These are phyloP conservation scores for Fusarium devonianum DNA, from an alignment of 2,329 filamentous ascomycete genomes.

Conservation along the genomic window DNA sequence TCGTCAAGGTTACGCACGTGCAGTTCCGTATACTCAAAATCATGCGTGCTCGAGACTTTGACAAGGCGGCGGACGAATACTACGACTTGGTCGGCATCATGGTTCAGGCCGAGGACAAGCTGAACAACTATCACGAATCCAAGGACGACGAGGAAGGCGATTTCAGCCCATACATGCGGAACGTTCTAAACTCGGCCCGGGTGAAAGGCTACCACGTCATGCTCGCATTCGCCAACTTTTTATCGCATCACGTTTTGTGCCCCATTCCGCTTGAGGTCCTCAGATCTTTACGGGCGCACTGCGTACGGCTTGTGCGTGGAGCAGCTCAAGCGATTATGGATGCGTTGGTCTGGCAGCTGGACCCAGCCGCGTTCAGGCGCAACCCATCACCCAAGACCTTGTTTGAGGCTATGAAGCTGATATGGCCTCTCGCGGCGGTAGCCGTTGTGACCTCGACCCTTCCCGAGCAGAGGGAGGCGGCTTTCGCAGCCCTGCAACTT, in stretches of 20 bases:
- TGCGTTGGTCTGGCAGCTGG: constrained; percentile 38
- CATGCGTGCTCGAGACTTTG: constrained; percentile 40
- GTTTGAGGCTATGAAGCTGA: constrained; percentile 49
- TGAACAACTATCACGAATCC: constrained; percentile 25
- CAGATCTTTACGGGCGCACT: constrained; percentile 40
- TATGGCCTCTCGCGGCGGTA: constrained; percentile 49
- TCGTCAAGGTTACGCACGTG: constrained; percentile 40
- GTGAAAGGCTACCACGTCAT: constrained; percentile 48
- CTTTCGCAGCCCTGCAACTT: constrained; percentile 40
- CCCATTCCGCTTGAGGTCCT: constrained; percentile 39
- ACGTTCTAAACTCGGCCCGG: constrained; percentile 44
- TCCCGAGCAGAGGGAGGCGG: constrained; percentile 40
- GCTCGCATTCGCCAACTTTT: constrained; percentile 46
- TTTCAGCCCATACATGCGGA: constrained; percentile 45
- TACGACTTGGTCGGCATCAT: constrained; percentile 37
- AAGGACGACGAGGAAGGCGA: constrained; percentile 13
- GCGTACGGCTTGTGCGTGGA: constrained; percentile 38
- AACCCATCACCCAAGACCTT: constrained; percentile 45
- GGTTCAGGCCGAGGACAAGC: constrained; percentile 36
- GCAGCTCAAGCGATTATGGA: constrained; percentile 44
- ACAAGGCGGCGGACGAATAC: constrained; percentile 42
- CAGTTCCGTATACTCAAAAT: constrained; percentile 41
- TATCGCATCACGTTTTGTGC: constrained; percentile 43
- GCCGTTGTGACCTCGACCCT: constrained; percentile 42
- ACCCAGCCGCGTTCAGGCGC: constrained; percentile 32